Percentiles rank a stretch among this genome's conserved stretches.
phyloP scores from a whole-genome alignment of 192 early-diverging fungal species.

The Coemansia aciculifera region DNA sequence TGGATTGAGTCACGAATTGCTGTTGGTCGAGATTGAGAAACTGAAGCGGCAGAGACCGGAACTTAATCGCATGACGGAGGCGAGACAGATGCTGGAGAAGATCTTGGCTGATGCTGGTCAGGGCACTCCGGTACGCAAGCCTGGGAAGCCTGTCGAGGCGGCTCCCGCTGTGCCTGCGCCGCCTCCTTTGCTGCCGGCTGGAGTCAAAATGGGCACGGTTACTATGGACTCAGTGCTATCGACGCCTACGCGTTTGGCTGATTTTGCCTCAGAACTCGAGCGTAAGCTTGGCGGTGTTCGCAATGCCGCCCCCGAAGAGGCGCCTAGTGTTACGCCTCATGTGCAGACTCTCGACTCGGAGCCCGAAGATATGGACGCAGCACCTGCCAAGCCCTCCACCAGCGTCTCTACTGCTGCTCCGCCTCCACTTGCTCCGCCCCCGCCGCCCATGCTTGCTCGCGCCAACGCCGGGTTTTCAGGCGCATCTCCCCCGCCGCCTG shows the following conservation, averaged over 20 bases:
- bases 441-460: conserved; percentile 13
- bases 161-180: not conserved
- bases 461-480: not conserved
- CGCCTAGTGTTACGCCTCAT: not conserved
- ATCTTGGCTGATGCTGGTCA: conserved; percentile 47
- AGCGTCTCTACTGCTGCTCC: conserved; percentile 35
- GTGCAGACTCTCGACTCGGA: conserved; percentile 3
- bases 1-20: conserved; percentile 45
- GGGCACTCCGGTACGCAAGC: conserved; percentile 29
- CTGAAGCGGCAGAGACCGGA: conserved; percentile 48
- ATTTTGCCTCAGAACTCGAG: conserved; percentile 51
- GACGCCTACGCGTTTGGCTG: conserved; percentile 39
- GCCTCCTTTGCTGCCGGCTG: conserved; percentile 17
- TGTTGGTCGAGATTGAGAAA: conserved; percentile 53
- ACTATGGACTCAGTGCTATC: conserved; percentile 53
- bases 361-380: not conserved
- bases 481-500: conserved; percentile 23
- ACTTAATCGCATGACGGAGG: conserved; percentile 52
- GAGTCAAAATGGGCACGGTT: conserved; percentile 50
- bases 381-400: not conserved
- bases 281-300: conserved; percentile 42
- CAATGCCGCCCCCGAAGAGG: not conserved
- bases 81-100: conserved; percentile 51
- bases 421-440: conserved; percentile 35
- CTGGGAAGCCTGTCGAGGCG: conserved; percentile 8